A percentile compares a stretch with the other conserved stretches of the same genome.
Evolutionary conservation across 768 basidiomycete species (phyloP).

Genomic region (Tylopilus subfusipes): DNA sequence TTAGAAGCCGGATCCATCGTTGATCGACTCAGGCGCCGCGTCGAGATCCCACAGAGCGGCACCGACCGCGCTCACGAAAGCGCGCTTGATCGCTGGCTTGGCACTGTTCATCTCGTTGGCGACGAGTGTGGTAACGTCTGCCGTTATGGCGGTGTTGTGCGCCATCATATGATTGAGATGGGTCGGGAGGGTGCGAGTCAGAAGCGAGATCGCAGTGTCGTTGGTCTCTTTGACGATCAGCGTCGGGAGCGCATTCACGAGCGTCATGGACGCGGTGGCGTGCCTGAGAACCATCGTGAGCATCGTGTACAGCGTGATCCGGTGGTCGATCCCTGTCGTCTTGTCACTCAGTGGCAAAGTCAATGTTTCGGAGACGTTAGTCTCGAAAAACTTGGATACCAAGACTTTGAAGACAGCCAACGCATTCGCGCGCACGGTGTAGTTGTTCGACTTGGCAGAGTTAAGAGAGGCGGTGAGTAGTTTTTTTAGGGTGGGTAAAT

Average conservation of each 20-base stretch:
- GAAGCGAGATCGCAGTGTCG: constrained; percentile 55
- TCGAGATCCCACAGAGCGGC: no score
- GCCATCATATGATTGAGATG: constrained; percentile 60
- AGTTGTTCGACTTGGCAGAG: constrained; percentile 72
- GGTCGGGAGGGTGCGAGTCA: constrained; percentile 50
- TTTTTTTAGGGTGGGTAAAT: constrained; percentile 46
- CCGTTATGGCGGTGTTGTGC: constrained; percentile 38
- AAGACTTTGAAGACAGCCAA: constrained; percentile 55
- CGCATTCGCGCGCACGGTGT: constrained; percentile 53
- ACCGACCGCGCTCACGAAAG: no score
- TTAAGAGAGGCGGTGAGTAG: constrained; percentile 58
- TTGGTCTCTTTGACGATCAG: constrained; percentile 73
- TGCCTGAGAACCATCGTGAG: constrained; percentile 52
- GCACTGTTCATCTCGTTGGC: constrained; percentile 28
- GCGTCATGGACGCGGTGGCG: constrained; percentile 42
- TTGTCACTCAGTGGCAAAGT: constrained; percentile 79
- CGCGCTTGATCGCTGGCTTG: no score
- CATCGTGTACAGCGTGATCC: constrained; percentile 78
- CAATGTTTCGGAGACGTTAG: constrained; percentile 62
- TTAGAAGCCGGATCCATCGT: no score
- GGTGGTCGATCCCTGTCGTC: constrained; percentile 83
- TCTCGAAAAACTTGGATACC: constrained; percentile 33
- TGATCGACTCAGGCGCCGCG: no score
- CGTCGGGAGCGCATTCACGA: constrained; percentile 38
- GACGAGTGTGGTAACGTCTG: constrained; percentile 43